Evolutionary conservation across 345 rosid genomes (phyloP).

Genomic region (Toxicodendron radicans): DNA sequence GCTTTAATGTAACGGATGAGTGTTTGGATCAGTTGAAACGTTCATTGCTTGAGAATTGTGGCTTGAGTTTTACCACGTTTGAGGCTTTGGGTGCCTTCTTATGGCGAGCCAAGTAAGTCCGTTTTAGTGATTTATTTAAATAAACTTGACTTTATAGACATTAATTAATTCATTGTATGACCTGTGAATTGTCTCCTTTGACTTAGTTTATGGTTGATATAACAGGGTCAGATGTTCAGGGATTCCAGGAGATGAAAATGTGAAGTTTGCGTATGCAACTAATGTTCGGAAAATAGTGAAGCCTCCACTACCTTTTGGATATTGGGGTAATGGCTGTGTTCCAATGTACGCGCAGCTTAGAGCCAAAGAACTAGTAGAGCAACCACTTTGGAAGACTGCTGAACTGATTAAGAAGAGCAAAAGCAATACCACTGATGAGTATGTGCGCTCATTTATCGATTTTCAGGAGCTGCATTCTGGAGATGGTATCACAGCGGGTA

Average conservation of each 20-base stretch:
- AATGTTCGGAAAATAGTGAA: constrained; percentile 58
- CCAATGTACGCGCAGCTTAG: constrained; percentile 60
- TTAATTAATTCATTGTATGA: too few species aligned
- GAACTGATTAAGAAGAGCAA: constrained; percentile 79
- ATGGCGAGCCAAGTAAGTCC: constrained; percentile 88
- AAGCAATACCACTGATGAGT: constrained; percentile 52
- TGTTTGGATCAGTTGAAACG: constrained; percentile 62
- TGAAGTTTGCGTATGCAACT: constrained; percentile 65
- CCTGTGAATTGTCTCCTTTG: too few species aligned
- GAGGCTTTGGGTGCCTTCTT: constrained; percentile 86
- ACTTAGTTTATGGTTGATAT: neutral
- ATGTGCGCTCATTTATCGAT: constrained; percentile 75
- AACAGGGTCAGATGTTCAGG: constrained; percentile 56
- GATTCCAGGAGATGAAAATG: constrained; percentile 41
- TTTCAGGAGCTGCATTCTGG: constrained; percentile 52
- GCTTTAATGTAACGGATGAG: constrained; percentile 64
- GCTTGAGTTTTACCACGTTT: constrained; percentile 69
- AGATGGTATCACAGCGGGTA: constrained; percentile 55
- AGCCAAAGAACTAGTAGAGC: constrained; percentile 52
- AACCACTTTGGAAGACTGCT: constrained; percentile 78
- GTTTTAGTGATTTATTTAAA: neutral
- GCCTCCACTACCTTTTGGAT: constrained; percentile 70
- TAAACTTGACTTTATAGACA: neutral
- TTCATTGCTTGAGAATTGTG: constrained; percentile 47
- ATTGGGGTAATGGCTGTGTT: constrained; percentile 89